Evolutionary conservation across 2,329 filamentous ascomycete genomes (phyloP).

Genomic region (Clonostachys solani): DNA sequence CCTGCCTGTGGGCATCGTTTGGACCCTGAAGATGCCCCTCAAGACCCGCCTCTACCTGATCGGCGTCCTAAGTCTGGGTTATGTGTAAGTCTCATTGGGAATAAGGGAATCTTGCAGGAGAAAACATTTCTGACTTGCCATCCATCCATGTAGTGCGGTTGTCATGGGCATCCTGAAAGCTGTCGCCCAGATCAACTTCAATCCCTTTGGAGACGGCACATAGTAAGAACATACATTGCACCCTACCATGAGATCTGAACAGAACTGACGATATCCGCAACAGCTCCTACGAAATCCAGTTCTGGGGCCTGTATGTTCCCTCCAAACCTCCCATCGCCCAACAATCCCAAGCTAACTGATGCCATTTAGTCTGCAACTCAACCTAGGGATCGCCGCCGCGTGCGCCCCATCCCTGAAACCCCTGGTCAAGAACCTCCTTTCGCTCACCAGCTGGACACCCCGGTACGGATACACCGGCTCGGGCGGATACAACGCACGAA

Average conservation of each 20-base stretch:
- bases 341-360: background rate
- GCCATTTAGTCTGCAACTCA: conserved; percentile 27
- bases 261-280: background rate
- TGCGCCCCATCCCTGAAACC: conserved; percentile 32
- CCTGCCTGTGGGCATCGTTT: conserved; percentile 34
- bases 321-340: background rate
- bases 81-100: conserved; percentile 19
- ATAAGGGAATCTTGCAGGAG: too few species aligned
- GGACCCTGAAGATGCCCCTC: conserved; percentile 30
- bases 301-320: background rate
- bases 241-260: too few species aligned
- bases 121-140: background rate
- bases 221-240: conserved; percentile 7
- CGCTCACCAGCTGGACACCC: background rate
- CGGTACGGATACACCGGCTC: too few species aligned
- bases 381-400: conserved; percentile 31
- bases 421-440: conserved; percentile 19
- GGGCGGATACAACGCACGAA: too few species aligned
- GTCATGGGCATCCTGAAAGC: conserved; percentile 32
- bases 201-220: conserved; percentile 16
- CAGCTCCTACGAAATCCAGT: background rate
- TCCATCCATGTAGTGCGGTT: conserved; percentile 20
- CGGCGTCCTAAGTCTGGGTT: conserved; percentile 33
- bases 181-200: conserved; percentile 24
- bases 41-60: conserved; percentile 31